Evolutionary conservation across 2,329 filamentous ascomycete species (phyloP).

Genomic region (Trichoderma breve): DNA sequence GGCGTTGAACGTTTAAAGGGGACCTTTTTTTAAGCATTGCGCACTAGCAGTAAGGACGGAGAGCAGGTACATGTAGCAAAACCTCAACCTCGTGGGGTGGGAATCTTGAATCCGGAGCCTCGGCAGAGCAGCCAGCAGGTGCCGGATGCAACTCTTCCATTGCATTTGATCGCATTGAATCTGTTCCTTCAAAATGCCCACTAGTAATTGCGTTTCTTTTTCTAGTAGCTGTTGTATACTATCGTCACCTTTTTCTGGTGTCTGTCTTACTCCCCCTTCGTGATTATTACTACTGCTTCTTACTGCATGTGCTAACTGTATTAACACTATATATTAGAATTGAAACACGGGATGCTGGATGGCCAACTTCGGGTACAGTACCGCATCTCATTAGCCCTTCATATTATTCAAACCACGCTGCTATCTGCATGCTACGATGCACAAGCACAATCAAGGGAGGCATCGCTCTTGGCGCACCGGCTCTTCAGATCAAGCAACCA

Average conservation of each 20-base stretch:
- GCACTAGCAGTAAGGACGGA: not conserved
- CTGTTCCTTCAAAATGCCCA: not conserved
- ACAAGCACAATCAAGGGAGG: not conserved
- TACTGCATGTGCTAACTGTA: not conserved
- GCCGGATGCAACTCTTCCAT: not conserved
- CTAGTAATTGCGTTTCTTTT: not conserved
- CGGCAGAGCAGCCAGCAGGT: not conserved
- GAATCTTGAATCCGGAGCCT: not conserved
- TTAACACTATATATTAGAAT: not conserved
- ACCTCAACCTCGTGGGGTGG: not conserved
- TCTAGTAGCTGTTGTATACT: not conserved
- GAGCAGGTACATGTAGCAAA: not conserved
- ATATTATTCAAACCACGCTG: not conserved
- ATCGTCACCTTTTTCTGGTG: not conserved
- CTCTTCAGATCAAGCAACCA: not conserved
- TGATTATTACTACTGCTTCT: not conserved
- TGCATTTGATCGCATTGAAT: not conserved
- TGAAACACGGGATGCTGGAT: not conserved
- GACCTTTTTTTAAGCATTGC: not conserved
- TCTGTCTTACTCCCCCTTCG: not conserved
- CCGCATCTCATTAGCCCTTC: not conserved
- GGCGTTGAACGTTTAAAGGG: constrained; percentile 1
- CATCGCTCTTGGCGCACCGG: not conserved
- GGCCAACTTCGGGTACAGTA: not conserved
- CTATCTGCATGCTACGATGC: not conserved